Conservation (phyloP, 306 rosid genomes). For the Pterocarpus santalinus region DNA sequence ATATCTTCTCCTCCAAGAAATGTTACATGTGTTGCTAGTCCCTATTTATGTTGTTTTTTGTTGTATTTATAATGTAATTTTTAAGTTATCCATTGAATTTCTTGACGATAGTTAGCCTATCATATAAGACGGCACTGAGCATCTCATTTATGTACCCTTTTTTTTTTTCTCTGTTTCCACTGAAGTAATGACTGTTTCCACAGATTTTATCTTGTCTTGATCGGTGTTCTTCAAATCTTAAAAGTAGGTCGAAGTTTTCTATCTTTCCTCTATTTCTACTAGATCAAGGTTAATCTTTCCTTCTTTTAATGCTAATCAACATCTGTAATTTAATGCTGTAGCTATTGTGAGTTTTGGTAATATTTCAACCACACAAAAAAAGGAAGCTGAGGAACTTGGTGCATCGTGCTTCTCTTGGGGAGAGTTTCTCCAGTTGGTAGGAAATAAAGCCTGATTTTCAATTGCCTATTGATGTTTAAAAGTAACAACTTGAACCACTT, state of each 20-base stretch:
- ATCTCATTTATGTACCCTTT: background rate
- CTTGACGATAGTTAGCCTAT: conserved; percentile 27
- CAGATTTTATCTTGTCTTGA: conserved; percentile 89
- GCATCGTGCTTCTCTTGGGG: conserved; percentile 86
- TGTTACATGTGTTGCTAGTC: background rate
- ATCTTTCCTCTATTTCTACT: conserved; percentile 23
- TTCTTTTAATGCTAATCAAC: conserved; percentile 33
- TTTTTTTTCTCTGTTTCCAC: background rate
- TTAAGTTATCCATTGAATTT: conserved; percentile 18
- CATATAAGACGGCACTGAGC: background rate
- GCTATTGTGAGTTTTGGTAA: conserved; percentile 86
- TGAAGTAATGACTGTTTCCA: conserved; percentile 45
- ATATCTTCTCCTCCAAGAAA: background rate
- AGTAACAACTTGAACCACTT: conserved; percentile 1
- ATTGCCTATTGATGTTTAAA: conserved; percentile 17
- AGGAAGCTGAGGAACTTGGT: conserved; percentile 83
- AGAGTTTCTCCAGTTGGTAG: conserved; percentile 82
- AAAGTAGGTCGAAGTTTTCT: conserved; percentile 62
- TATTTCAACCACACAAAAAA: conserved; percentile 73
- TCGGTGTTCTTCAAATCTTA: conserved; percentile 68
- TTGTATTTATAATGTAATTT: background rate
- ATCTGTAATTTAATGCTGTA: conserved; percentile 48
- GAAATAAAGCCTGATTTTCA: conserved; percentile 28
- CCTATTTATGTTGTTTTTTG: background rate
- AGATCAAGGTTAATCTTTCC: conserved; percentile 3